Conservation (phyloP, 345 rosid species). For the Murraya paniculata region DNA sequence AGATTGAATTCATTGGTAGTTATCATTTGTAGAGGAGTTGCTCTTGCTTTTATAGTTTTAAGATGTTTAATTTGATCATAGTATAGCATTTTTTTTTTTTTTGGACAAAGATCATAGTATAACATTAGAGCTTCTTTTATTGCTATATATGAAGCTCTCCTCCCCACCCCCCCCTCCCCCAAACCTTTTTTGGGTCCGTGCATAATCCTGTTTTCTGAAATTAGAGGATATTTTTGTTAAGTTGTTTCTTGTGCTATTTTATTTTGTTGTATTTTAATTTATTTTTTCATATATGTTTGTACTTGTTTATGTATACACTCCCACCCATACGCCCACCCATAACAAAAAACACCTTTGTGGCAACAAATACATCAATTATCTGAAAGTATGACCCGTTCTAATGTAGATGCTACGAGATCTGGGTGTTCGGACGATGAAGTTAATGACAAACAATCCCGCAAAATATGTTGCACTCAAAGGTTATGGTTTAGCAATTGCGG, state of each 20-base stretch:
- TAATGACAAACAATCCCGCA: constrained; percentile 78
- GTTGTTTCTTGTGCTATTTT: not conserved
- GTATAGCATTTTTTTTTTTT: not conserved
- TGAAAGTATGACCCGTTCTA: constrained; percentile 3
- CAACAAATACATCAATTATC: not conserved
- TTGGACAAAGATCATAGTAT: not conserved
- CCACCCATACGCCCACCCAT: constrained; percentile 33
- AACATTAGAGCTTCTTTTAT: not conserved
- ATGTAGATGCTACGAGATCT: constrained; percentile 55
- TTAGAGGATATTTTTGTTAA: not conserved
- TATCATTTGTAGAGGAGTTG: not conserved
- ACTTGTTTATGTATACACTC: not conserved
- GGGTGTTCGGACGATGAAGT: constrained; percentile 59
- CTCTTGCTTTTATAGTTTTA: not conserved
- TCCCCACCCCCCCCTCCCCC: no score
- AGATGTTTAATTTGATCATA: not conserved
- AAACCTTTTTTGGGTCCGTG: no score
- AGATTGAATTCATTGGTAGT: not conserved
- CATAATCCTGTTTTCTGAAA: not conserved
- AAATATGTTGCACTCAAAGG: constrained; percentile 68
- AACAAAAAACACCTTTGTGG: constrained; percentile 4
- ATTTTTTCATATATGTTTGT: not conserved
- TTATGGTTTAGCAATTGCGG: constrained; percentile 54
- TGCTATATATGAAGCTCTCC: no score
- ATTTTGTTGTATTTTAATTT: no score